phyloP scores from a whole-genome alignment of 805 yeast genomes.

The Pichia occidentalis region DNA sequence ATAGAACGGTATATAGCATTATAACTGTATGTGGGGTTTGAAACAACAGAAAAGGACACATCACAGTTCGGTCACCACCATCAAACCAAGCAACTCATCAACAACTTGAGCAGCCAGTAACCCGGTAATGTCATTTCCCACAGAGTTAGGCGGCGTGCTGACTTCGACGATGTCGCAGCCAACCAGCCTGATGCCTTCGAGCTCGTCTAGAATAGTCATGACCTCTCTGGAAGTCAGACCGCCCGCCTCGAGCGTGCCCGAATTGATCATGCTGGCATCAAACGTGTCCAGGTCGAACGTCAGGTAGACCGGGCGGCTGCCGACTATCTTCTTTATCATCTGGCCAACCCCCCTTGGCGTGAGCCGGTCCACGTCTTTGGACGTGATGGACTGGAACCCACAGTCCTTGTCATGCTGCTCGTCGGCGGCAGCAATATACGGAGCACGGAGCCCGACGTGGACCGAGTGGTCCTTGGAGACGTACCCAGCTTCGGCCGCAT shows the following conservation, averaged over 20 bases:
- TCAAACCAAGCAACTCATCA: conserved; percentile 41
- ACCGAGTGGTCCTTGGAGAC: conserved; percentile 40
- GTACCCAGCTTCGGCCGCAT: conserved; percentile 63
- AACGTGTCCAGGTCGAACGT: conserved; percentile 54
- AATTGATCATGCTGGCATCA: conserved; percentile 72
- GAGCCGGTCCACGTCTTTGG: conserved; percentile 40
- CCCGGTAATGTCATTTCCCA: conserved; percentile 53
- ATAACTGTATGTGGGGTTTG: too few species aligned
- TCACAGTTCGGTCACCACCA: conserved; percentile 31
- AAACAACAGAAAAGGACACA: too few species aligned
- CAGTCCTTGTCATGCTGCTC: conserved; percentile 43
- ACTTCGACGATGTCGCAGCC: conserved; percentile 80
- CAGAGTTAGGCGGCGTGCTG: conserved; percentile 53
- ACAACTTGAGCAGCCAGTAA: conserved; percentile 61
- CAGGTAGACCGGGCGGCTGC: conserved; percentile 37
- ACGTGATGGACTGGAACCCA: conserved; percentile 41
- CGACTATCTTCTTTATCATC: conserved; percentile 32
- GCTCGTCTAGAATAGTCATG: conserved; percentile 48
- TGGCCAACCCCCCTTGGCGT: conserved; percentile 34
- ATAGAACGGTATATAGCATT: too few species aligned
- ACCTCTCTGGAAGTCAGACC: conserved; percentile 67
- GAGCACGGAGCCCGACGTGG: conserved; percentile 64
- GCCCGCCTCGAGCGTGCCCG: conserved; percentile 75
- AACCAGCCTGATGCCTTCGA: conserved; percentile 53
- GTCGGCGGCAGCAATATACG: conserved; percentile 35